Base-by-base conservation (phyloP, 1,284 basidiomycete species). In the Meira miltonrushii region DNA sequence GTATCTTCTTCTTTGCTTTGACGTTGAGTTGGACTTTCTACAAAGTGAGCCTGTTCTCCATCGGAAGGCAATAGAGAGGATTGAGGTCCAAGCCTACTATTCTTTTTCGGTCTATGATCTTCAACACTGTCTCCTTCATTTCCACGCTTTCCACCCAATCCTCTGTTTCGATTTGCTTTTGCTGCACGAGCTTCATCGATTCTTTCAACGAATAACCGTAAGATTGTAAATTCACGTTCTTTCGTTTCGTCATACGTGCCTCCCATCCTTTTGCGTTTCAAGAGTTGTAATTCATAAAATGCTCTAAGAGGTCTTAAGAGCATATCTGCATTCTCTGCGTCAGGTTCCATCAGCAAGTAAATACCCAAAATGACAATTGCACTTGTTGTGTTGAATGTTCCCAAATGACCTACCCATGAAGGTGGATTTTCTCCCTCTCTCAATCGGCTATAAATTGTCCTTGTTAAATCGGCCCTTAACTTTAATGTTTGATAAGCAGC, bases 321-420 rank as follows among this genome's bases (percentile, higher is more conserved):
- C 38, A 59, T 60, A n/a, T 59, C 59, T 17, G 68, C 66, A 37
- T 75, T 57, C 13, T 55, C 41, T 1, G 62, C 66, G 11, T 58
- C 53, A 1, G 74, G 73, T 13, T 66, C 65, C 55, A 75, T 65
- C 23, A 76, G 64, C 11, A 72, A 55, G 2, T 69, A 60, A 11
- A 76, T 62, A 2, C 73, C 69, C 1, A 62, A 59, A 5, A 74
- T 64, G 39, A 76, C 64, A 19, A 69, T 39, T 11, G 67, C 67
- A 39, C 71, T 71, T 57, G 74, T 73, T 62, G 68, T 72, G 49
- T 71, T 69, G 60, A 65, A 74, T 0, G 68, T 65, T 1, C 69
- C 67, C 11, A 74, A 65, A 44, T 68, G 68, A 1, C 67, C 62
- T 25, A 62, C 62, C 33, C 62, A 69, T 1, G 21, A 21, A 7